Evolutionary conservation across 768 basidiomycete genomes (phyloP), one percentile per base, ranked within the genome.

Genomic region (Podaxis sp.): DNA sequence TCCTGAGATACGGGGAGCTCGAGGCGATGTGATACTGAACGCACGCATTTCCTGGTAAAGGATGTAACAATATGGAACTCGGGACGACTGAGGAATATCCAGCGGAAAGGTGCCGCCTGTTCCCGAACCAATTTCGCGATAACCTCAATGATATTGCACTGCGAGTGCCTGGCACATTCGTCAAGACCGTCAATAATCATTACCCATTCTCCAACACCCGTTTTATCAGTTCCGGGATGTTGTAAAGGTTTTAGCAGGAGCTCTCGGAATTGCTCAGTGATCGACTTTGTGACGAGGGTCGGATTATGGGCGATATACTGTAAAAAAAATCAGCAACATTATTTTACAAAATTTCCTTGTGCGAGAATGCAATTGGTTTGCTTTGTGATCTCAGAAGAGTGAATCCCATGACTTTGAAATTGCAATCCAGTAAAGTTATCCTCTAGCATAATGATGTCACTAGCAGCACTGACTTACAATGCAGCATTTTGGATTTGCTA

Each of bases 1-100:
- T 66, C 48, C n/a, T 55, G 55, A 19, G 46, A 59, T 8, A 42
- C 59, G 19, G 48, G 38, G 9, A 63, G 48, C 15, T 54, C n/a
- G 9, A 63, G 8, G 2, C 9, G 42, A 8, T 3, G 12, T 4
- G 9, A 19, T 6, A 46, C 2, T 30, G 19, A 12, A 3, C 15
- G 17, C 15, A 60, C 22, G n/a, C 9, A 17, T 0, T 28, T 15
- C 24, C 12, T 2, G 3, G 24, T n/a, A 8, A 36, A 22, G 12
- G 54, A 19, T 8, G 26, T 11, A 17, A 30, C 28, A 26, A 44
- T 28, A 9, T 49, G 40, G 15, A 30, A 12, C 17, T 33, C 44
- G 8, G 46, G 40, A 13, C 26, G 22, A 30, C n/a, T 4, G 28
- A 40, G 46, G 38, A 39, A 7, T 15, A 17, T 40, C 24, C 15